phyloP scores from a whole-genome alignment of 2,329 filamentous ascomycete species.

The Phoma herbarum region DNA sequence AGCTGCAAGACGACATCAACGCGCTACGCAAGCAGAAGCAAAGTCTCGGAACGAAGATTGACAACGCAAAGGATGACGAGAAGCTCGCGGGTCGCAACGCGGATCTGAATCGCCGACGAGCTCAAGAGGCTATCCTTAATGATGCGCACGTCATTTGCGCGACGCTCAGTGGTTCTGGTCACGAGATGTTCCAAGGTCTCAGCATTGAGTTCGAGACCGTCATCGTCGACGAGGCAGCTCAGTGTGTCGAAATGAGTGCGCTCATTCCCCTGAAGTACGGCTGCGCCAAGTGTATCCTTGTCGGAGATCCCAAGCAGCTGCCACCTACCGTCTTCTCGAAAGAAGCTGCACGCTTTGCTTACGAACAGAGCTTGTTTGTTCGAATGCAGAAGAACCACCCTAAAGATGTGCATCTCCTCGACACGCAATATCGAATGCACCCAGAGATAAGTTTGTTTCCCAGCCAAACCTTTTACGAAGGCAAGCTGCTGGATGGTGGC shows the following conservation, averaged over 20 bases:
- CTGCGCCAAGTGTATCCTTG: conserved; percentile 93
- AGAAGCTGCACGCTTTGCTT: conserved; percentile 89
- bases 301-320: conserved; percentile 96
- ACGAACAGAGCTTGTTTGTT: conserved; percentile 97
- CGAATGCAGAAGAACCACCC: conserved; percentile 96
- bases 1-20: conserved; percentile 79
- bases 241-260: conserved; percentile 96
- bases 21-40: conserved; percentile 78
- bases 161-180: conserved; percentile 92
- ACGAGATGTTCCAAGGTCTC: conserved; percentile 95
- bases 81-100: conserved; percentile 82
- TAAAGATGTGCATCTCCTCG: conserved; percentile 88
- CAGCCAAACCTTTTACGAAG: conserved; percentile 90
- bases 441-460: conserved; percentile 94
- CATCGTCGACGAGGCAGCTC: conserved; percentile 96
- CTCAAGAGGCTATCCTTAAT: conserved; percentile 91
- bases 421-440: conserved; percentile 99
- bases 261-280: conserved; percentile 98
- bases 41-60: conserved; percentile 81
- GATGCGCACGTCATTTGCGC: conserved; percentile 92
- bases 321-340: conserved; percentile 96
- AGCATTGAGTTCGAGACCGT: conserved; percentile 98
- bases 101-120: conserved; percentile 81
- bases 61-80: conserved; percentile 85
- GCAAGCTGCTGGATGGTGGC: conserved; percentile 81